Conservation (phyloP, 768 basidiomycete species). For the Trametes cubensis region DNA sequence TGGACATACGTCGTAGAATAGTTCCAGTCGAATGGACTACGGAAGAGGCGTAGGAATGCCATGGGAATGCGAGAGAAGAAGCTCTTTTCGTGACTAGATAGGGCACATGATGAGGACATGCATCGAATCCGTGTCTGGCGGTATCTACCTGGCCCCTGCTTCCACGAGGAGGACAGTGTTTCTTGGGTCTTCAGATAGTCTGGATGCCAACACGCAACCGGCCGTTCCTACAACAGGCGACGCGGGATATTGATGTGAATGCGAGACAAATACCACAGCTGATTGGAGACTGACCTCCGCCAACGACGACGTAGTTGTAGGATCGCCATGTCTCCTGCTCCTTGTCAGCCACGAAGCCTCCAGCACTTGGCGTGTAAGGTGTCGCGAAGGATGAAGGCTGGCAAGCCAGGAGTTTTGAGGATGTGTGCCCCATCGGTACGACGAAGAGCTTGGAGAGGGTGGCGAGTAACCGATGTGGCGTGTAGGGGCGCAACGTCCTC, state of each 20-base stretch:
- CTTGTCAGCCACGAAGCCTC: conserved; percentile 1
- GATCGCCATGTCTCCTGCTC: neutral
- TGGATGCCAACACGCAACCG: conserved; percentile 59
- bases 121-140: neutral
- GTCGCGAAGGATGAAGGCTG: conserved; percentile 7
- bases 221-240: conserved; percentile 47
- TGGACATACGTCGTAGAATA: conserved; percentile 21
- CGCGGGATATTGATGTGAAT: no score
- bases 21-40: conserved; percentile 47
- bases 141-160: conserved; percentile 56
- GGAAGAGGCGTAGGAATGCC: conserved; percentile 40
- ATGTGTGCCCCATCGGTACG: conserved; percentile 7
- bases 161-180: conserved; percentile 57
- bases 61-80: conserved; percentile 25
- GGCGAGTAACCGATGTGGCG: no score
- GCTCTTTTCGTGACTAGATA: conserved; percentile 14
- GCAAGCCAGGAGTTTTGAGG: neutral
- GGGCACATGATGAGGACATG: no score
- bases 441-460: neutral
- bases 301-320: conserved; percentile 4
- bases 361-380: neutral
- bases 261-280: neutral
- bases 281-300: neutral
- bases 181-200: conserved; percentile 54
- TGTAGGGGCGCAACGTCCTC: no score